phyloP scores from a whole-genome alignment of 225 moss, liverwort and hornwort genomes.

The Asterella californica region DNA sequence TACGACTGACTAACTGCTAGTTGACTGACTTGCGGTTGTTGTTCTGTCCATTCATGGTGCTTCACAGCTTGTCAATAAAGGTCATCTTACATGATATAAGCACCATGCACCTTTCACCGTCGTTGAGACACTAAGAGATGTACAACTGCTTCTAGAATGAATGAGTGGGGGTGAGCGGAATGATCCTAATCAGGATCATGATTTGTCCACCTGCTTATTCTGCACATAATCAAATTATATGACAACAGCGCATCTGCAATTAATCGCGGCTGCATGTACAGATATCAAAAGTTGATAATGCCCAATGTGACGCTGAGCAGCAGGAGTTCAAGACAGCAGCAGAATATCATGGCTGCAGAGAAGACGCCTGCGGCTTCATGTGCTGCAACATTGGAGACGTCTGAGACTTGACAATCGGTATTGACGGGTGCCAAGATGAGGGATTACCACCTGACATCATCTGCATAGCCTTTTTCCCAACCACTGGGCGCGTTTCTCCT shows the following conservation, averaged over 20 bases:
- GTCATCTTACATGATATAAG: not conserved
- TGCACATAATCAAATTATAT: conserved; percentile 18
- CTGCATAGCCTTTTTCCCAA: conserved; percentile 38
- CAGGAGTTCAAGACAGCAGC: not conserved
- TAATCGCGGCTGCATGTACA: conserved; percentile 13
- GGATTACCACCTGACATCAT: conserved; percentile 46
- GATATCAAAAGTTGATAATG: conserved; percentile 8
- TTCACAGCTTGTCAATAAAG: not conserved
- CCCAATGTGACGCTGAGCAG: not conserved
- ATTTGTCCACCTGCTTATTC: conserved; percentile 15
- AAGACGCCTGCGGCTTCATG: conserved; percentile 68
- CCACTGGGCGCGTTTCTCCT: conserved; percentile 27
- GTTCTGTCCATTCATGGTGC: not conserved
- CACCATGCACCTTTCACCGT: not conserved
- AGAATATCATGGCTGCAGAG: conserved; percentile 49
- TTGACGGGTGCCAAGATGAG: conserved; percentile 50
- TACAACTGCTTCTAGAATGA: conserved; percentile 9
- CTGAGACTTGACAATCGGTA: conserved; percentile 45
- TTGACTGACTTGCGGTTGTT: not conserved
- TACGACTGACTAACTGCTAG: not conserved
- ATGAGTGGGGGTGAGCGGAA: not conserved
- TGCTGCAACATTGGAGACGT: conserved; percentile 54
- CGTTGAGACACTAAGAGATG: conserved; percentile 4
- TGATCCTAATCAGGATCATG: conserved; percentile 5
- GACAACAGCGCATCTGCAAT: conserved; percentile 6